Conservation (phyloP, 2,329 filamentous ascomycete species). For the Pseudocercospora fuligena region DNA sequence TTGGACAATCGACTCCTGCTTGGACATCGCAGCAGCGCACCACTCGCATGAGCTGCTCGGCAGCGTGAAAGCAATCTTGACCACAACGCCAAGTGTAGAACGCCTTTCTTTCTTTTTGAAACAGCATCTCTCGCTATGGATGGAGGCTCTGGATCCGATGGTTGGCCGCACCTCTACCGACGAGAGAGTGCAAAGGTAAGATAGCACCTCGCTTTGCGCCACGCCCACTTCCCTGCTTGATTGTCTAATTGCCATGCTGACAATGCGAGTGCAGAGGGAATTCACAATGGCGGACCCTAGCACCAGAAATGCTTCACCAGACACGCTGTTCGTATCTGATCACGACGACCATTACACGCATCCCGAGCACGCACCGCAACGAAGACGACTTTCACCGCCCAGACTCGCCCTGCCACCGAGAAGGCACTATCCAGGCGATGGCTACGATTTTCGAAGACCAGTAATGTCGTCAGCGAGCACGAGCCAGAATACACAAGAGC, state of each 20-base stretch:
- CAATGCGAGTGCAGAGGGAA: constrained; percentile 24
- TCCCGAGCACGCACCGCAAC: constrained; percentile 40
- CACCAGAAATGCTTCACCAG: constrained; percentile 24
- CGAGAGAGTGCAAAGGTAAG: constrained; percentile 25
- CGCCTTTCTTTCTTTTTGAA: neutral
- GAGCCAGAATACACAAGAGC: constrained; percentile 6
- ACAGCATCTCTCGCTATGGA: constrained; percentile 16
- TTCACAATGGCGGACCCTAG: constrained; percentile 28
- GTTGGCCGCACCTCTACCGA: constrained; percentile 18
- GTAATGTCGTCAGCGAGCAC: constrained; percentile 41
- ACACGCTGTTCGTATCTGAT: constrained; percentile 37
- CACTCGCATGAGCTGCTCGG: constrained; percentile 6
- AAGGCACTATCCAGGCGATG: constrained; percentile 55
- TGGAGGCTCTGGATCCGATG: constrained; percentile 15
- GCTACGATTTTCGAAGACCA: constrained; percentile 60
- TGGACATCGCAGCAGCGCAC: neutral
- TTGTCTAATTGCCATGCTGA: constrained; percentile 13
- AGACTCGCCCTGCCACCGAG: constrained; percentile 35
- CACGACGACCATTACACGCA: constrained; percentile 35
- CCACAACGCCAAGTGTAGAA: neutral
- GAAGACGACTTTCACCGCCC: constrained; percentile 27
- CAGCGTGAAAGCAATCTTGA: neutral
- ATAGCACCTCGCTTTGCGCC: neutral
- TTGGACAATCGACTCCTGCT: constrained; percentile 8
- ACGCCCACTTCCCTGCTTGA: neutral